Evolutionary conservation across 2,329 filamentous ascomycete species (phyloP), one percentile per base, ranked within the genome.

Genomic region (Ophiocordyceps australis): DNA sequence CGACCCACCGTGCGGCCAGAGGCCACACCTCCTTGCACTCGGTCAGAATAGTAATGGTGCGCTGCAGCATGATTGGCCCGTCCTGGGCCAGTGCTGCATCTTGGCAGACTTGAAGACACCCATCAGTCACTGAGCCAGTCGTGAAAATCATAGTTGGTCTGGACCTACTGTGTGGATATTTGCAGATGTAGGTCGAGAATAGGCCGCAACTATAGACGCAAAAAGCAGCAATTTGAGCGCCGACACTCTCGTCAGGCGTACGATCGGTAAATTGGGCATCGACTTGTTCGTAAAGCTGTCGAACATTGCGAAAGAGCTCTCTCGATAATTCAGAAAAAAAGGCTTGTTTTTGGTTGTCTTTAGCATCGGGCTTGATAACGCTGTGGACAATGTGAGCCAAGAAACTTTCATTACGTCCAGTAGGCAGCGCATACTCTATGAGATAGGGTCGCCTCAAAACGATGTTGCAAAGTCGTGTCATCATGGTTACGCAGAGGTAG

Each of bases 131-230:
- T 11, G 17, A 4, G 14, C 13, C n/a, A n/a, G n/a, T n/a, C n/a
- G n/a, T n/a, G n/a, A n/a, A n/a, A n/a, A n/a, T n/a, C n/a, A n/a
- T n/a, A n/a, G n/a, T n/a, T n/a, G n/a, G n/a, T 13, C 4, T 9
- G 21, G 15, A 36, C 59, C 36, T 42, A 65, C 61, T 44, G 13
- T 50, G 44, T 7, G 60, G 58, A 29, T 63, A 64, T 37, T 59
- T 63, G 40, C 52, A 60, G 3, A 64, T 41, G 27, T 66, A 66
- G 4, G 54, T 55, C 6, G 60, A 55, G 28, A 66, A 52, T 14
- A 66, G 45, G 10, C 59, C 62, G 32, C 61, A 65, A n/a, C 51
- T 62, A 26, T 65, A 66, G 9, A 65, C 59, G 28, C 58, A 62
- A 34, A 66, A 66, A 1, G 59, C 57, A 11, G 60, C 53, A 49